A percentile compares a stretch with the other conserved stretches of the same genome.
phyloP scores from a whole-genome alignment of 2,329 filamentous ascomycete genomes.

The Ilyonectria destructans region DNA sequence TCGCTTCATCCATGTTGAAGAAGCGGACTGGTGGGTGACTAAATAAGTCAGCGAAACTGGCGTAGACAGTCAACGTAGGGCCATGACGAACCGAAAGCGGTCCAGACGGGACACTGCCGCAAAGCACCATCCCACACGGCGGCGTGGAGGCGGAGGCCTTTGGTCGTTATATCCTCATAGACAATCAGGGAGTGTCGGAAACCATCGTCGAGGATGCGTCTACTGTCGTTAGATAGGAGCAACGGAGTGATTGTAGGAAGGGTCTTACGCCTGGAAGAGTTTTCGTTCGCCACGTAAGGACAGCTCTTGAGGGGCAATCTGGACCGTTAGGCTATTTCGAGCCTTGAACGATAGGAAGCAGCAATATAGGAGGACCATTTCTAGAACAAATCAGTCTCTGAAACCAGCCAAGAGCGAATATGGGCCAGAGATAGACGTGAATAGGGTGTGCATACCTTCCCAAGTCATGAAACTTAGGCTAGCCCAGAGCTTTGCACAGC shows the following conservation, averaged over 20 bases:
- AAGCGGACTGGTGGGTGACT: slow-evolving; percentile 70
- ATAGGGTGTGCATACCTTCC: slow-evolving; percentile 65
- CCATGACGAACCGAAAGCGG: slow-evolving; percentile 70
- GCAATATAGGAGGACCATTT: slow-evolving; percentile 73
- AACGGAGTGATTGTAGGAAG: background rate
- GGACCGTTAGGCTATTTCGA: slow-evolving; percentile 62
- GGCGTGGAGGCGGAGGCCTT: slow-evolving; percentile 70
- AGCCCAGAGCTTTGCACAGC: slow-evolving; percentile 68
- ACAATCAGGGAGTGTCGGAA: slow-evolving; percentile 70
- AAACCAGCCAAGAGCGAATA: too few species aligned
- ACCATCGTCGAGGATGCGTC: slow-evolving; percentile 71
- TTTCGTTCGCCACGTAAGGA: slow-evolving; percentile 64
- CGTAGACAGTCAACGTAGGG: background rate
- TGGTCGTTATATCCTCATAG: slow-evolving; percentile 65
- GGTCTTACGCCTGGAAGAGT: slow-evolving; percentile 71
- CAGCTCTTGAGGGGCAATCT: slow-evolving; percentile 64
- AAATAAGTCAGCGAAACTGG: background rate
- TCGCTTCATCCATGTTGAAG: slow-evolving; percentile 67
- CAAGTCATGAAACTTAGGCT: slow-evolving; percentile 71
- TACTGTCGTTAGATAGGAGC: slow-evolving; percentile 49
- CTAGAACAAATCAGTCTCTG: slow-evolving; percentile 53
- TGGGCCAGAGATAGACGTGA: background rate
- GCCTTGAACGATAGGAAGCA: slow-evolving; percentile 72
- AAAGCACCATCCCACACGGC: slow-evolving; percentile 70
- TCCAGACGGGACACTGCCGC: slow-evolving; percentile 73